Evolutionary conservation across 2,329 filamentous ascomycete species (phyloP).

Genomic region (Lasiodiplodia sp.): DNA sequence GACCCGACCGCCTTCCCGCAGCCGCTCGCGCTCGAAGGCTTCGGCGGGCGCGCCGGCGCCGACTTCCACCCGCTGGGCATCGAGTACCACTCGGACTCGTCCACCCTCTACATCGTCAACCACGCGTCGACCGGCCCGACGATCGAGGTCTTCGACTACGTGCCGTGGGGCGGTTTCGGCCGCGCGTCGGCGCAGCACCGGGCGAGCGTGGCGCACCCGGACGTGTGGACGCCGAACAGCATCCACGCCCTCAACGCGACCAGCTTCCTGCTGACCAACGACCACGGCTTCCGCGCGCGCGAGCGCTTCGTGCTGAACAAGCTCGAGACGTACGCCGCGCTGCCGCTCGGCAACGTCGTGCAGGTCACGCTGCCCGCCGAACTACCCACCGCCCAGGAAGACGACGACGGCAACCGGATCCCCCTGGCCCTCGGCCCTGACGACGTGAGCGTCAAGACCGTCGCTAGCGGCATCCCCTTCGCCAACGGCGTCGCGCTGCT

Average conservation of each 20-base stretch:
- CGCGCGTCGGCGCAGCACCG: conserved; percentile 39
- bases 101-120: conserved; percentile 51
- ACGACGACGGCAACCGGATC: conserved; percentile 27
- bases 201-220: conserved; percentile 41
- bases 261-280: conserved; percentile 51
- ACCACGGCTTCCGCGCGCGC: conserved; percentile 48
- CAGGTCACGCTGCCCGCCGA: conserved; percentile 41
- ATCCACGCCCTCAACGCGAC: conserved; percentile 43
- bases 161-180: conserved; percentile 26
- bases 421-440: not conserved
- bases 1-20: conserved; percentile 37
- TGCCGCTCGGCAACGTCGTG: conserved; percentile 48
- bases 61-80: conserved; percentile 55
- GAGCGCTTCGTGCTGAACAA: conserved; percentile 39
- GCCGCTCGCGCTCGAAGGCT: conserved; percentile 39
- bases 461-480: conserved; percentile 42
- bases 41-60: conserved; percentile 32
- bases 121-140: conserved; percentile 45
- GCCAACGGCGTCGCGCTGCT: conserved; percentile 52
- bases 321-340: conserved; percentile 49
- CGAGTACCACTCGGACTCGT: conserved; percentile 44
- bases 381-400: not conserved
- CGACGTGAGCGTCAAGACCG: conserved; percentile 21
- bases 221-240: conserved; percentile 49
- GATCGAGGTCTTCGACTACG: conserved; percentile 45